Evolutionary conservation across 371 early-diverging fungal genomes (phyloP).

Genomic region (Rhizopus delemar): DNA sequence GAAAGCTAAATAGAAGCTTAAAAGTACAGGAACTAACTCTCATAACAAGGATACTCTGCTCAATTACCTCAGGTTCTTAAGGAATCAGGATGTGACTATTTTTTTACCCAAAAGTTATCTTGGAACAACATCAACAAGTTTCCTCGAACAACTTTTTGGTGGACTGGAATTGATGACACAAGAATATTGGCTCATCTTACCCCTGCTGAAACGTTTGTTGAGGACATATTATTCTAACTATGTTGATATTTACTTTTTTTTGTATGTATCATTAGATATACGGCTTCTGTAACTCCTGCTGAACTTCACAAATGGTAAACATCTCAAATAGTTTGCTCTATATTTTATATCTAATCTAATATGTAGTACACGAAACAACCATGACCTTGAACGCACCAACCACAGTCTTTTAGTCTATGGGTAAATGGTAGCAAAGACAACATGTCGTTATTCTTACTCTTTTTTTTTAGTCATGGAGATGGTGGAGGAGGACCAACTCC

Average conservation of each 20-base stretch:
- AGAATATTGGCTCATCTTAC: slow-evolving; percentile 81
- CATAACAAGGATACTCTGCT: slow-evolving; percentile 54
- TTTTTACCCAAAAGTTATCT: slow-evolving; percentile 96
- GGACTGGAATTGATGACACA: slow-evolving; percentile 77
- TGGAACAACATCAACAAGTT: slow-evolving; percentile 99
- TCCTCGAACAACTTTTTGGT: slow-evolving; percentile 91
- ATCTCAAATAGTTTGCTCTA: not conserved
- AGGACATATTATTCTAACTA: not conserved
- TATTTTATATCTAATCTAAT: not conserved
- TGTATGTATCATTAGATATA: slow-evolving; percentile 26
- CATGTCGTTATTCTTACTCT: not conserved
- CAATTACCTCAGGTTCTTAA: slow-evolving; percentile 89
- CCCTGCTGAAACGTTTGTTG: slow-evolving; percentile 75
- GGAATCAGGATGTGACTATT: slow-evolving; percentile 83
- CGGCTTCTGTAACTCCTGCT: slow-evolving; percentile 35
- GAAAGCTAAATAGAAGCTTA: not conserved
- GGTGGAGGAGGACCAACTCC: slow-evolving; percentile 94
- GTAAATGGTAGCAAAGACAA: slow-evolving; percentile 15
- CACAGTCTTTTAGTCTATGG: slow-evolving; percentile 48
- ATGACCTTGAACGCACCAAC: slow-evolving; percentile 45
- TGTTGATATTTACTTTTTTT: not conserved
- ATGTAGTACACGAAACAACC: slow-evolving; percentile 42
- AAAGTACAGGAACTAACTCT: not conserved
- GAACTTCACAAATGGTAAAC: slow-evolving; percentile 47
- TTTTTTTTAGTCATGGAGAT: slow-evolving; percentile 76